A percentile compares a stretch with the other conserved stretches of the same genome.
phyloP scores from a whole-genome alignment of 805 yeast species.

The Lipomyces yamadae region DNA sequence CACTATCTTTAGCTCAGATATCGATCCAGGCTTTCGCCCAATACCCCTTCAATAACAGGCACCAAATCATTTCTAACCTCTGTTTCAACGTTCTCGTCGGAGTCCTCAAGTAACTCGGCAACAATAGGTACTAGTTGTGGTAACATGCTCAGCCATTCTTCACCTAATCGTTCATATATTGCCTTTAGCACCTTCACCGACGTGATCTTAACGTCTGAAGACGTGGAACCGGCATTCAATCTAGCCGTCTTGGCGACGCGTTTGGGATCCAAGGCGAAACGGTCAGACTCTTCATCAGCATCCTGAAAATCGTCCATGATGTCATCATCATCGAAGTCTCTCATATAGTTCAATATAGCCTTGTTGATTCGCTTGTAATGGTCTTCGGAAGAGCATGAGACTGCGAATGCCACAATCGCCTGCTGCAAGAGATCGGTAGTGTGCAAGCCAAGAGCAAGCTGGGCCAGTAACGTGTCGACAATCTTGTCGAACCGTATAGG shows the following conservation, averaged over 20 bases:
- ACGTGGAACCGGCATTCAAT: constrained; percentile 21
- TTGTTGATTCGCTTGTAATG: constrained; percentile 74
- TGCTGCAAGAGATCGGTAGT: constrained; percentile 60
- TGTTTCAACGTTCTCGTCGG: constrained; percentile 87
- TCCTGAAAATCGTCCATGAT: constrained; percentile 17
- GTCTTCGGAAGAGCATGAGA: constrained; percentile 60
- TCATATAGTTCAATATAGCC: constrained; percentile 66
- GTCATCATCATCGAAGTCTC: constrained; percentile 61
- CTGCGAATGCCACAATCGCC: constrained; percentile 76
- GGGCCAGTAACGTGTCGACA: constrained; percentile 64
- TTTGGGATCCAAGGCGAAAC: constrained; percentile 13
- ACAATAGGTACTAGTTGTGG: constrained; percentile 95
- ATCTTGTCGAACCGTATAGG: constrained; percentile 80
- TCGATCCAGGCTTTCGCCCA: constrained; percentile 89
- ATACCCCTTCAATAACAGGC: constrained; percentile 84
- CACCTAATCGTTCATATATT: constrained; percentile 89
- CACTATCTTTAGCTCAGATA: constrained; percentile 41
- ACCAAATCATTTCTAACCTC: constrained; percentile 91
- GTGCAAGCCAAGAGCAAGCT: constrained; percentile 50
- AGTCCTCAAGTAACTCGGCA: constrained; percentile 94
- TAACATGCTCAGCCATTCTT: constrained; percentile 85
- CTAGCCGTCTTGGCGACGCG: constrained; percentile 30
- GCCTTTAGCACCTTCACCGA: constrained; percentile 77
- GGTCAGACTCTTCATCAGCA: constrained; percentile 6
- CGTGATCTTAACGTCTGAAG: constrained; percentile 60